Conservation (phyloP, 345 rosid genomes). For the Eutrema heterophyllum region DNA sequence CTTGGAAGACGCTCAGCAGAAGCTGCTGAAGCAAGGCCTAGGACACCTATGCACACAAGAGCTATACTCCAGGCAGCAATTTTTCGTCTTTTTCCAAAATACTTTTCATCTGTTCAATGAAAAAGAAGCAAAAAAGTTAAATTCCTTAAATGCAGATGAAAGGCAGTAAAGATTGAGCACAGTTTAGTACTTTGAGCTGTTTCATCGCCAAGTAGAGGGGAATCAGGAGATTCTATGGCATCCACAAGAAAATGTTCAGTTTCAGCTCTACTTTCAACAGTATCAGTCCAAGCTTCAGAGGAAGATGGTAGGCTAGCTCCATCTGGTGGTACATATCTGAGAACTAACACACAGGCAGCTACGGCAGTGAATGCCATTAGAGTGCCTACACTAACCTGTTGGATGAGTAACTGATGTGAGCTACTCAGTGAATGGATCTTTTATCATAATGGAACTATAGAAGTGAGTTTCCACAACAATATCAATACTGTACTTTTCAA, state of each 20-base stretch:
- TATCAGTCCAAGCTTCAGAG: slow-evolving; percentile 29
- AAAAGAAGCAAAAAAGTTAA: neutral
- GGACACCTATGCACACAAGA: slow-evolving; percentile 44
- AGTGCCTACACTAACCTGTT: slow-evolving; percentile 73
- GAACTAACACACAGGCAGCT: slow-evolving; percentile 56
- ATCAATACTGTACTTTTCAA: slow-evolving; percentile 5
- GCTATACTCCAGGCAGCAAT: slow-evolving; percentile 60
- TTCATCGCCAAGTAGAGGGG: slow-evolving; percentile 36
- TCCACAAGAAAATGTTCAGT: slow-evolving; percentile 20
- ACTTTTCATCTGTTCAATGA: slow-evolving; percentile 33
- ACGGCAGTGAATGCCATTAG: slow-evolving; percentile 67
- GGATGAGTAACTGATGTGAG: slow-evolving; percentile 1
- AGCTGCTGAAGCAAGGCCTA: slow-evolving; percentile 53
- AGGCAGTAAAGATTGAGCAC: neutral
- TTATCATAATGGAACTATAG: neutral
- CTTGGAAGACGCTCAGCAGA: slow-evolving; percentile 48
- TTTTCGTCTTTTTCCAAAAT: slow-evolving; percentile 42
- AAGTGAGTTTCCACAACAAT: neutral
- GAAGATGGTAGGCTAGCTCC: slow-evolving; percentile 47
- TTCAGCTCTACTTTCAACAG: slow-evolving; percentile 24
- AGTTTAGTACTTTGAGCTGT: slow-evolving; percentile 37
- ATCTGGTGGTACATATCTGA: slow-evolving; percentile 63
- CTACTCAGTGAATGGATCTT: slow-evolving; percentile 1
- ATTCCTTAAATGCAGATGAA: neutral
- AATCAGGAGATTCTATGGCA: slow-evolving; percentile 28